Evolutionary conservation across 805 yeast species (phyloP).

Genomic region (Groenewaldozyma salmanticensis): DNA sequence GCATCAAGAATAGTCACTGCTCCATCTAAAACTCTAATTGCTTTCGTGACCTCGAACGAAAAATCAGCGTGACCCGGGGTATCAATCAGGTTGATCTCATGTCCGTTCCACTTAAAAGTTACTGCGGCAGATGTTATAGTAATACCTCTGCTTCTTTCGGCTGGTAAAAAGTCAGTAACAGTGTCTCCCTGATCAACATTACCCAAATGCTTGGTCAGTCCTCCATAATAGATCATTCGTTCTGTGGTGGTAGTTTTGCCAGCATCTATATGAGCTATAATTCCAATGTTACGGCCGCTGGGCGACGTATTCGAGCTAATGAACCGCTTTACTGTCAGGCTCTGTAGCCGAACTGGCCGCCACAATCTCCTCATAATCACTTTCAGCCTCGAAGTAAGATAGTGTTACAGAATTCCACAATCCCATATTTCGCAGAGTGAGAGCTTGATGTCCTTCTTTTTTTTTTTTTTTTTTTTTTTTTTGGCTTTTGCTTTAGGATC

Average conservation of each 20-base stretch:
- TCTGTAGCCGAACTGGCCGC: not conserved
- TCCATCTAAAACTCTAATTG: conserved; percentile 87
- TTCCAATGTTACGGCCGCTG: conserved; percentile 70
- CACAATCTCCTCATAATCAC: not conserved
- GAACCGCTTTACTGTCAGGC: not conserved
- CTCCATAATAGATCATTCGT: conserved; percentile 84
- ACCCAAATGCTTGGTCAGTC: conserved; percentile 71
- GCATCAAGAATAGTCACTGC: conserved; percentile 89
- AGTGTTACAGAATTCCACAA: not conserved
- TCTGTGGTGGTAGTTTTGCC: conserved; percentile 98
- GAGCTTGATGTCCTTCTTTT: too few species aligned
- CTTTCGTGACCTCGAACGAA: conserved; percentile 84
- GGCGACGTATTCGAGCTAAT: too few species aligned
- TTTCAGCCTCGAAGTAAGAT: not conserved
- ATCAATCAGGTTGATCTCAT: conserved; percentile 78
- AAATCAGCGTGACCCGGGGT: conserved; percentile 99
- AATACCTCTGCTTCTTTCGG: conserved; percentile 85
- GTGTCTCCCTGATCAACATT: conserved; percentile 95
- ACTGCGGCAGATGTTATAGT: conserved; percentile 97
- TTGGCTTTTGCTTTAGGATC: too few species aligned
- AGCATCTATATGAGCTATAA: conserved; percentile 98
- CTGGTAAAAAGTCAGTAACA: conserved; percentile 82
- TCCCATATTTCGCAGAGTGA: too few species aligned
- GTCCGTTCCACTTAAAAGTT: conserved; percentile 73
- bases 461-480: too few species aligned